Percentiles rank a stretch among this genome's conserved stretches.
phyloP scores from a whole-genome alignment of 176 grass and related monocot species.

The Urochloa ruziziensis region DNA sequence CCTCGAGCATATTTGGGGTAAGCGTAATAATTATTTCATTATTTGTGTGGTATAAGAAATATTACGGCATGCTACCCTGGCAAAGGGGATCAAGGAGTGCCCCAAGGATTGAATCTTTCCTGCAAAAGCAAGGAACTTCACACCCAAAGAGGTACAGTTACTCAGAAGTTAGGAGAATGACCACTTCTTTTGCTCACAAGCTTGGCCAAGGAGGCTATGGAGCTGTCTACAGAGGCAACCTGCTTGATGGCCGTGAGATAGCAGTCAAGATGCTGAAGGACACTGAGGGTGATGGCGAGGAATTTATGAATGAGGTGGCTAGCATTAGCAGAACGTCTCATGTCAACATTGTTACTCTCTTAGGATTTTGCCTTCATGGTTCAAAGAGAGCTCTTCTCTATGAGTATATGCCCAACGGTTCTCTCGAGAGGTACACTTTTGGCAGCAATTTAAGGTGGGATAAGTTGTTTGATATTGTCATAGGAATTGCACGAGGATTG shows the following conservation, averaged over 20 bases:
- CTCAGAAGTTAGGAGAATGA: slow-evolving; percentile 33
- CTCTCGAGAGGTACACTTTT: slow-evolving; percentile 28
- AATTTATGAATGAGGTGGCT: slow-evolving; percentile 35
- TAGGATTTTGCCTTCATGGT: slow-evolving; percentile 33
- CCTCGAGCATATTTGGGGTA: neutral
- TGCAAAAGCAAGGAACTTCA: slow-evolving; percentile 9
- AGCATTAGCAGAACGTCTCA: slow-evolving; percentile 40
- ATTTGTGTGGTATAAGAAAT: neutral
- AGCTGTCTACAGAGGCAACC: slow-evolving; percentile 7
- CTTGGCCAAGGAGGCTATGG: slow-evolving; percentile 40
- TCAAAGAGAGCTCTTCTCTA: slow-evolving; percentile 28
- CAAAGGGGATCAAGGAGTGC: neutral
- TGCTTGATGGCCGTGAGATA: slow-evolving; percentile 18
- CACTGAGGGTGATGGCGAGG: neutral
- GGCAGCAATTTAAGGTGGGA: neutral
- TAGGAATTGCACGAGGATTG: neutral
- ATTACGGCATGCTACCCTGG: neutral
- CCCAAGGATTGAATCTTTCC: slow-evolving; percentile 18
- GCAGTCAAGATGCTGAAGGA: slow-evolving; percentile 26
- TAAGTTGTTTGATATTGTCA: neutral
- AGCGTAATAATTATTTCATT: neutral
- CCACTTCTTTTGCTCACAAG: slow-evolving; percentile 20
- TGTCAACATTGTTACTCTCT: slow-evolving; percentile 31
- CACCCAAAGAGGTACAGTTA: slow-evolving; percentile 27
- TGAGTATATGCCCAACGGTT: slow-evolving; percentile 34